phyloP scores from a whole-genome alignment of 2,329 filamentous ascomycete genomes.

The Trichoderma afroharzianum region DNA sequence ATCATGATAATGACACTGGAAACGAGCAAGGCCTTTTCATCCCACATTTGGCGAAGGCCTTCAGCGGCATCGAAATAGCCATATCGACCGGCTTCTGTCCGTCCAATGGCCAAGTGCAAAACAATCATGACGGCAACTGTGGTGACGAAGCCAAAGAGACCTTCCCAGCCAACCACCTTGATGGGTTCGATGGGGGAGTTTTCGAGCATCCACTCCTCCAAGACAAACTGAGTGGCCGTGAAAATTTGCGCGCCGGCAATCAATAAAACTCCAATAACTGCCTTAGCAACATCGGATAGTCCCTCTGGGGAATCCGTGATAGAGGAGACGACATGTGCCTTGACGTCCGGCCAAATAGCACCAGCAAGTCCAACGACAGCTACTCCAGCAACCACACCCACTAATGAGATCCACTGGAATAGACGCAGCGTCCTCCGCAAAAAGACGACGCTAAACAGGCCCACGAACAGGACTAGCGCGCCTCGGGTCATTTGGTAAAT shows the following conservation, averaged over 20 bases:
- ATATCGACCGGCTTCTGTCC: slow-evolving; percentile 66
- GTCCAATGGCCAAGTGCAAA: slow-evolving; percentile 72
- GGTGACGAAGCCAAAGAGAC: slow-evolving; percentile 79
- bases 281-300: slow-evolving; percentile 39
- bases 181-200: slow-evolving; percentile 68
- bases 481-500: slow-evolving; percentile 99
- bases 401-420: slow-evolving; percentile 91
- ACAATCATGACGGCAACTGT: slow-evolving; percentile 77
- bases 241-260: slow-evolving; percentile 96
- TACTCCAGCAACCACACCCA: slow-evolving; percentile 84
- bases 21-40: slow-evolving; percentile 65
- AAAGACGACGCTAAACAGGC: slow-evolving; percentile 90
- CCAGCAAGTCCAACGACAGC: slow-evolving; percentile 87
- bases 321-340: slow-evolving; percentile 37
- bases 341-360: slow-evolving; percentile 69
- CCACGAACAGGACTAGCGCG: slow-evolving; percentile 91
- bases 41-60: slow-evolving; percentile 75
- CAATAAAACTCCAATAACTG: slow-evolving; percentile 78
- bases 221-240: slow-evolving; percentile 91
- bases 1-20: slow-evolving; percentile 93
- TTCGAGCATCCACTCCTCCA: slow-evolving; percentile 88
- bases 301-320: slow-evolving; percentile 40
- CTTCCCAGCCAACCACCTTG: slow-evolving; percentile 93
- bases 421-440: slow-evolving; percentile 71
- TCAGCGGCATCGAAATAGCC: slow-evolving; percentile 91